phyloP scores from a whole-genome alignment of 441 rosid genomes.

The Arabidopsis lyrata region DNA sequence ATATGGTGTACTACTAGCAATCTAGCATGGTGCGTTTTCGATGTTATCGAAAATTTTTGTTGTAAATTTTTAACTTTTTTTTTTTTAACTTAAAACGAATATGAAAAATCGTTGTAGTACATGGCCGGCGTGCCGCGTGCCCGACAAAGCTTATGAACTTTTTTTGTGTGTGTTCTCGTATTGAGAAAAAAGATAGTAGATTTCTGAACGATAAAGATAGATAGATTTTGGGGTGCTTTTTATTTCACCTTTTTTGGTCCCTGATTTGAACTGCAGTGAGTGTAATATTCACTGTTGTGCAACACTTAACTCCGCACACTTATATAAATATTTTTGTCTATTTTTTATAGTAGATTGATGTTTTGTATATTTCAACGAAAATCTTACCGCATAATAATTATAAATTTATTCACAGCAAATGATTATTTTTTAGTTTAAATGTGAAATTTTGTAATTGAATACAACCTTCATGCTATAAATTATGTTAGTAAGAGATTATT shows the following conservation, averaged over 20 bases:
- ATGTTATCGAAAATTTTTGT: background rate
- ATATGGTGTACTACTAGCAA: background rate
- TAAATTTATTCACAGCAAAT: background rate
- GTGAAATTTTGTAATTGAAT: background rate
- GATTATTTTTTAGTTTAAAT: background rate
- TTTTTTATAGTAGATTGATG: background rate
- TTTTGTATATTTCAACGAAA: background rate
- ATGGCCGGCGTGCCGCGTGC: slow-evolving; percentile 42
- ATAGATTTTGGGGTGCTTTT: slow-evolving; percentile 24
- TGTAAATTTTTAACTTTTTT: background rate
- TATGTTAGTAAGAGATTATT: too few species aligned
- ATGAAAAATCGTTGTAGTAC: slow-evolving; percentile 1
- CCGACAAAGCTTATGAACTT: slow-evolving; percentile 30
- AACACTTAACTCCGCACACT: background rate
- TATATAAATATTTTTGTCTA: too few species aligned
- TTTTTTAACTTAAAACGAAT: too few species aligned
- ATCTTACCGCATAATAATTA: background rate
- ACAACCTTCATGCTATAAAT: background rate
- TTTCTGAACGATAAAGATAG: background rate
- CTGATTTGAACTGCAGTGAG: slow-evolving; percentile 26
- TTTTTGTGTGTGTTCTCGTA: slow-evolving; percentile 4
- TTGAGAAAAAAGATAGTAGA: background rate
- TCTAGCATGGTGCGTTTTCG: background rate
- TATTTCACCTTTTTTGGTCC: slow-evolving; percentile 16
- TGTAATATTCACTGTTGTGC: slow-evolving; percentile 29